Conservation (phyloP, 2,329 filamentous ascomycete species). For the Fusarium xyrophilum region DNA sequence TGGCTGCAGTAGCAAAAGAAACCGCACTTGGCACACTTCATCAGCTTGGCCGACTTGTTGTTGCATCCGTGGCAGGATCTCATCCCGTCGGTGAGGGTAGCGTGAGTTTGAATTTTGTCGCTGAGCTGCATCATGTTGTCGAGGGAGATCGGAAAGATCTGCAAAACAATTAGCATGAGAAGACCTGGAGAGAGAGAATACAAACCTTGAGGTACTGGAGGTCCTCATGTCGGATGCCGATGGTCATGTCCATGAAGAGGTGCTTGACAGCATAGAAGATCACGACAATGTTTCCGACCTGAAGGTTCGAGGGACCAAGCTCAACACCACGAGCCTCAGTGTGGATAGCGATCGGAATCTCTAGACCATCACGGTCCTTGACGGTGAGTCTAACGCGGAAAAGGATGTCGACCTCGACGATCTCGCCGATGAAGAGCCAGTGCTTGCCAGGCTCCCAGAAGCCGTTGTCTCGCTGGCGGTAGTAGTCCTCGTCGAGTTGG, state of each 20-base stretch:
- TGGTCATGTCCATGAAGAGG: neutral
- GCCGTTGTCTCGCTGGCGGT: neutral
- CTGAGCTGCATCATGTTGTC: slow-evolving; percentile 9
- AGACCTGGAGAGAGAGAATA: accelerated
- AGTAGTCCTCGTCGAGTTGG: neutral
- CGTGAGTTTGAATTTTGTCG: slow-evolving; percentile 11
- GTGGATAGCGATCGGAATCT: slow-evolving; percentile 1
- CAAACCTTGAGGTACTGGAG: neutral
- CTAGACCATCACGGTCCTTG: slow-evolving; percentile 9
- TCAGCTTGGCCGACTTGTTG: neutral
- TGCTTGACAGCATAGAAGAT: slow-evolving; percentile 17
- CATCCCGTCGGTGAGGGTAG: neutral
- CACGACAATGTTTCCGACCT: slow-evolving; percentile 1
- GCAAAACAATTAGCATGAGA: accelerated
- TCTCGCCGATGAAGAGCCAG: slow-evolving; percentile 29
- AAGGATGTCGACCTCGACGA: neutral
- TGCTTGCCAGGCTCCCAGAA: slow-evolving; percentile 1
- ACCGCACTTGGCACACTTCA: slow-evolving; percentile 11
- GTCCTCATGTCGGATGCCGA: slow-evolving; percentile 5
- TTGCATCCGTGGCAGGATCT: slow-evolving; percentile 27
- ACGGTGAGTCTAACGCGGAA: neutral
- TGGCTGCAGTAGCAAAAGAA: slow-evolving; percentile 31
- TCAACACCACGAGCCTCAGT: neutral
- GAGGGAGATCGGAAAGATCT: slow-evolving; percentile 18
- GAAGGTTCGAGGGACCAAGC: neutral